Evolutionary conservation across 192 early-diverging fungal species (phyloP), one percentile per base, ranked within the genome.

Genomic region (Rhizophagus sp.): DNA sequence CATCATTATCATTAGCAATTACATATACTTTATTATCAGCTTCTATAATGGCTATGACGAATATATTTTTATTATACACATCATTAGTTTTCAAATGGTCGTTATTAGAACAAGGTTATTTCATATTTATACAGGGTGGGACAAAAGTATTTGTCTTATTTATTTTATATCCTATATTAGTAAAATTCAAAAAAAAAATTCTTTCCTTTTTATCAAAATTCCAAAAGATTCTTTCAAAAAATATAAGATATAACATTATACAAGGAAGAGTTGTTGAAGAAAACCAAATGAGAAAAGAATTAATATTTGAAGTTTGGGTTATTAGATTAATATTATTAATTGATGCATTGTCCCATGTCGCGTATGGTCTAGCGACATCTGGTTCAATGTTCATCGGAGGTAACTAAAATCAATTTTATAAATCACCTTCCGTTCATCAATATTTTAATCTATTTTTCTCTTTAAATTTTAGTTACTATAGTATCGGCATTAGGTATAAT

Each of bases 281-380:
- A 12, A 22, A 8, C 57, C 61, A 81, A n/a, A 44, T 36, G 3
- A 49, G 33, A 9, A 50, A 68, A 34, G 73, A 76, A 62, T 57
- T 84, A 6, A 75, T 79, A 63, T 83, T 88, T 27, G 86, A 90
- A 39, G 73, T 82, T 3, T 84, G 89, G 85, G 64, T 85, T 30
- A 77, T 90, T 11, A 81, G 85, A 27, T 12, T 83, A 1, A 84
- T 86, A 5, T 83, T 80, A 3, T 15, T 77, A 0, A 75, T 84
- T 44, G 88, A 84, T 66, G 79, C 76, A 1, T 7, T 79, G 22
- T 76, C 83, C 2, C 81, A 86, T 33, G 17, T 85, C 0, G 73
- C 82, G 1, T 81, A 81, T 11, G 85, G 86, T 6, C 49, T 87
- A 24, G 81, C 82, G 1, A 80, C 71, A 27, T 68, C 30, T 30